phyloP scores from a whole-genome alignment of 257 asterid species.

The Gentiana straminea region DNA sequence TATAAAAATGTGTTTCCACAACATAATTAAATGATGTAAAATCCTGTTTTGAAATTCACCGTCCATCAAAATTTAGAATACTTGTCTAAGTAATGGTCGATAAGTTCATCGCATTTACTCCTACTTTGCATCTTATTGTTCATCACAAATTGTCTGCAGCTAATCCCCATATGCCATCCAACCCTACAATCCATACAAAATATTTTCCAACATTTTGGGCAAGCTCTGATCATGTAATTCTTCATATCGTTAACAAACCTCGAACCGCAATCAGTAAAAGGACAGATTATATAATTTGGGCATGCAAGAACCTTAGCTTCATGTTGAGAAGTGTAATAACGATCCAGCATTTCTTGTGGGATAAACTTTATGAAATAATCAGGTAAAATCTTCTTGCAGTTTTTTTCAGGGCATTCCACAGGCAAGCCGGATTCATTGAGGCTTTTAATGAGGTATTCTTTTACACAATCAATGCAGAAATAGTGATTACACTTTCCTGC shows the following conservation, averaged over 20 bases:
- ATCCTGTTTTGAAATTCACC: no score
- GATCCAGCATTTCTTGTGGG: background rate
- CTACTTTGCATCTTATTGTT: no score
- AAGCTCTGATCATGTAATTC: constrained; percentile 7
- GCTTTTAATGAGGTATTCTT: background rate
- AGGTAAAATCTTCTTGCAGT: background rate
- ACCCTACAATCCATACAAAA: constrained; percentile 5
- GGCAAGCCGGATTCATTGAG: background rate
- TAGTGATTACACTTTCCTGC: background rate
- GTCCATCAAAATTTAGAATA: no score
- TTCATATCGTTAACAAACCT: background rate
- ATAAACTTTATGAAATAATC: background rate
- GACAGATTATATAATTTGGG: background rate
- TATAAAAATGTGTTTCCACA: no score
- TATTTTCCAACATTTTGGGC: constrained; percentile 5
- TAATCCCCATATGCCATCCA: constrained; percentile 8
- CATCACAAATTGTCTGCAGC: background rate
- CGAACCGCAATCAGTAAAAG: background rate
- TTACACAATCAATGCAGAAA: constrained; percentile 13
- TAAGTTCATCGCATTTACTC: no score
- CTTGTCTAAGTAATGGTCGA: no score
- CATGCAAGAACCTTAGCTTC: background rate
- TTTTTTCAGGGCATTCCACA: constrained; percentile 9
- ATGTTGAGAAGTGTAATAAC: background rate
- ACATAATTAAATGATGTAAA: no score